phyloP scores from a whole-genome alignment of 2,329 filamentous ascomycete species.

The Pseudogymnoascus sp. region DNA sequence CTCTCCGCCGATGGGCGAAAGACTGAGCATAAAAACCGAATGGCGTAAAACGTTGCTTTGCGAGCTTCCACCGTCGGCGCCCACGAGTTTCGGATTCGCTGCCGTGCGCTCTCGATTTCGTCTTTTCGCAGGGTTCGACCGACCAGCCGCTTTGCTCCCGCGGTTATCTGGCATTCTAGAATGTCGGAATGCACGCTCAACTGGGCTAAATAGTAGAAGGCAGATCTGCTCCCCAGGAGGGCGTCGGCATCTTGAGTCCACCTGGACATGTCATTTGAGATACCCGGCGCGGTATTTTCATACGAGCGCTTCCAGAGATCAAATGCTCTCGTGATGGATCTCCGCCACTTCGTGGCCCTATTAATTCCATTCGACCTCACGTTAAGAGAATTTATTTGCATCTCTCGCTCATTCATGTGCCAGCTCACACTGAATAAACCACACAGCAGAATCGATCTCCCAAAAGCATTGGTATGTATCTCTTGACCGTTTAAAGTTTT shows the following conservation, averaged over 20 bases:
- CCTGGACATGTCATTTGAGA: slow-evolving; percentile 43
- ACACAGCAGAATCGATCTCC: slow-evolving; percentile 86
- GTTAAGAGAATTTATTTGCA: slow-evolving; percentile 80
- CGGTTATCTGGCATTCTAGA: slow-evolving; percentile 92
- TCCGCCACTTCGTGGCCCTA: slow-evolving; percentile 83
- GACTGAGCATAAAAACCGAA: slow-evolving; percentile 79
- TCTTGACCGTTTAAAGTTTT: slow-evolving; percentile 76
- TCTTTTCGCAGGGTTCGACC: slow-evolving; percentile 75
- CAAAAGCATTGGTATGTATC: slow-evolving; percentile 87
- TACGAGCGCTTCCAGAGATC: slow-evolving; percentile 86
- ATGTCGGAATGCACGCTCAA: slow-evolving; percentile 98
- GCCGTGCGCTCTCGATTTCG: slow-evolving; percentile 70
- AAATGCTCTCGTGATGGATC: slow-evolving; percentile 75
- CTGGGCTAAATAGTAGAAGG: slow-evolving; percentile 86
- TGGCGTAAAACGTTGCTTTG: slow-evolving; percentile 85
- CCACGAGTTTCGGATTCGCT: slow-evolving; percentile 82
- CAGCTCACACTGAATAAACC: slow-evolving; percentile 88
- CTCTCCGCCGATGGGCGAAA: slow-evolving; percentile 39
- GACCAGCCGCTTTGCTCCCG: slow-evolving; percentile 73
- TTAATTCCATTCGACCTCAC: slow-evolving; percentile 67
- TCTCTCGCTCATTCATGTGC: slow-evolving; percentile 94
- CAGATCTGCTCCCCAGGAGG: slow-evolving; percentile 79
- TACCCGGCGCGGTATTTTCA: slow-evolving; percentile 41
- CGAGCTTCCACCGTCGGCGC: slow-evolving; percentile 79
- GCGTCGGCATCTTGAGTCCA: slow-evolving; percentile 55